Base-by-base conservation (phyloP, 768 basidiomycete species). In the Chiua virens region DNA sequence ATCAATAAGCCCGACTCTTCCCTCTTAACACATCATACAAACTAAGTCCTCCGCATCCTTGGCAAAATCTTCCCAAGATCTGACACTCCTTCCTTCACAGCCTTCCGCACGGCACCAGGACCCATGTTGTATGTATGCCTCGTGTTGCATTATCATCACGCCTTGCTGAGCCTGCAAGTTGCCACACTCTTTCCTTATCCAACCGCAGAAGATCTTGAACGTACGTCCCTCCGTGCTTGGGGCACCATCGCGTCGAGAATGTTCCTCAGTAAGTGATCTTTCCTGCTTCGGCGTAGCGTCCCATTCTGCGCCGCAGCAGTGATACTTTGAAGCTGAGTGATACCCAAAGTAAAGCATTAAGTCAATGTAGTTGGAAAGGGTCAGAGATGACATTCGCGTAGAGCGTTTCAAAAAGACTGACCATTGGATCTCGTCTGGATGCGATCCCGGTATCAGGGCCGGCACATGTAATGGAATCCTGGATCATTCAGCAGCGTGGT, bases 381-480 rank as follows among this genome's bases (percentile, higher is more conserved):
- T 52, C 21, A 20, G 15, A 27, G 22, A 27, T 30, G 14, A 21
- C 5, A 32, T n/a, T 1, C 2, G 13, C 1, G 8, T n/a, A n/a
- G 8, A 23, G 25, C 2, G 11, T 27, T 32, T 39, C 21, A 34
- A 35, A 25, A 3, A 5, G 27, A 55, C 64, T 36, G 51, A 92
- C 92, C 73, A 35, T 70, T 62, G 1, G 82, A 77, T 85, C 14
- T 64, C 66, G 14, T n/a, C n/a, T 78, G 64, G 13, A 87, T 68
- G 1, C 96, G 81, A 56, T 92, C 13, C 97, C 97, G 0, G 97
- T 98, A 0, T 96, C 97, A 14, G 97, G 97, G 0, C 95, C 95
- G 27, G 98, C 75, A 58, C 92, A 91, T 36, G 98, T 85, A 5
- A 95, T 74, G 0, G 95, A 95, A n/a, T n/a, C n/a, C n/a, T 21